phyloP scores from a whole-genome alignment of 2,329 filamentous ascomycete species.

The Exophiala phaeomuriformis region DNA sequence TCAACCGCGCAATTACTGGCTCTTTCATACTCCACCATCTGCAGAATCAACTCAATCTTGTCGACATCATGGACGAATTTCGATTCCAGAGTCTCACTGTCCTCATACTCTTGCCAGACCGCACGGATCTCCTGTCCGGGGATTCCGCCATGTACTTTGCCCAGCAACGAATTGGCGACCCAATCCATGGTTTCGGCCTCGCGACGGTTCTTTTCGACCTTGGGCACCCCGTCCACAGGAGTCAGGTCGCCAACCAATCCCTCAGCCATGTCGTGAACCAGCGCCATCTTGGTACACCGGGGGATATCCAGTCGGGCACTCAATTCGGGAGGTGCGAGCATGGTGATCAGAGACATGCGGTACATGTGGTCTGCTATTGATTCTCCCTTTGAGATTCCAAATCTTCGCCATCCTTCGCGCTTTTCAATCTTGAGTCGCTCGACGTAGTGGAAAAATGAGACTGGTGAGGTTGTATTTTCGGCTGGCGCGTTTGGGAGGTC shows the following conservation, averaged over 20 bases:
- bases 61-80: conserved; percentile 93
- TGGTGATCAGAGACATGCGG: conserved; percentile 93
- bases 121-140: conserved; percentile 64
- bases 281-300: conserved; percentile 88
- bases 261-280: conserved; percentile 97
- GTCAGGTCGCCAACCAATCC: conserved; percentile 93
- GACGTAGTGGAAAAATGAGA: conserved; percentile 91
- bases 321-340: conserved; percentile 76
- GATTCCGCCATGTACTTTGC: conserved; percentile 63
- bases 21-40: conserved; percentile 96
- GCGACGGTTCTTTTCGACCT: conserved; percentile 79
- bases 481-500: conserved; percentile 55
- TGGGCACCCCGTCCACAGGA: conserved; percentile 76
- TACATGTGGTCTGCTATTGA: conserved; percentile 99
- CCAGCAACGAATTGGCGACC: conserved; percentile 65
- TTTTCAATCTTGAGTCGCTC: conserved; percentile 93
- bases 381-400: conserved; percentile 68
- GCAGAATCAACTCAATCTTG: conserved; percentile 88
- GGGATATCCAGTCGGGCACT: conserved; percentile 64
- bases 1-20: conserved; percentile 58
- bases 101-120: conserved; percentile 95
- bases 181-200: conserved; percentile 91
- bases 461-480: conserved; percentile 60
- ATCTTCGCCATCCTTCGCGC: conserved; percentile 90
- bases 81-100: conserved; percentile 72